Conservation (phyloP, 2,329 filamentous ascomycete species). For the Diplocarpon rosae region DNA sequence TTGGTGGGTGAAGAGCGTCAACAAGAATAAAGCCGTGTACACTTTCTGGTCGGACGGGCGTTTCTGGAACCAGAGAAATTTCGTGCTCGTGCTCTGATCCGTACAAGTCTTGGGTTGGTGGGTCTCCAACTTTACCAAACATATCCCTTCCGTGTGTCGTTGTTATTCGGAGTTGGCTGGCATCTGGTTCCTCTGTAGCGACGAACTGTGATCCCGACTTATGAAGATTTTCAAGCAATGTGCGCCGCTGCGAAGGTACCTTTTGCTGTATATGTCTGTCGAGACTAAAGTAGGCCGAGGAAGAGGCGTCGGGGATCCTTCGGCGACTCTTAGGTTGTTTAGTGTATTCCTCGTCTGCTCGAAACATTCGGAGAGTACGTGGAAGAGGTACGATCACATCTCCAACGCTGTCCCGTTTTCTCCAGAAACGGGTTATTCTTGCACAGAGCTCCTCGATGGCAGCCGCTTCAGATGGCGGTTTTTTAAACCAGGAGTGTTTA, state of each 20-base stretch:
- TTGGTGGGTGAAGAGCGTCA: background rate
- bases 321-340: constrained; percentile 4
- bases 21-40: background rate
- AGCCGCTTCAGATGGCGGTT: constrained; percentile 16
- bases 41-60: background rate
- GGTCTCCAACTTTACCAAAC: constrained; percentile 6
- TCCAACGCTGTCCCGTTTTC: constrained; percentile 12
- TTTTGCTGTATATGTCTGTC: constrained; percentile 17
- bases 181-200: background rate
- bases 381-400: constrained; percentile 20
- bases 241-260: constrained; percentile 12
- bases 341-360: background rate
- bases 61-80: constrained; percentile 2
- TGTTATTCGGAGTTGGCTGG: background rate
- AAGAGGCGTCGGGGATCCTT: constrained; percentile 19
- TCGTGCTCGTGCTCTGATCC: constrained; percentile 1
- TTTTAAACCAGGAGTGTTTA: constrained; percentile 30
- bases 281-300: constrained; percentile 23
- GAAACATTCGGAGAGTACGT: background rate
- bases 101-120: background rate
- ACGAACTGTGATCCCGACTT: constrained; percentile 16
- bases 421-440: constrained; percentile 22
- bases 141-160: constrained; percentile 14
- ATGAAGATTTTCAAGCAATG: constrained; percentile 17
- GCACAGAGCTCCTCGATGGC: constrained; percentile 19